These are phyloP conservation scores for Chrysoporthe cubensis DNA, from an alignment of 2,329 filamentous ascomycete species.

Conservation along the genomic window DNA sequence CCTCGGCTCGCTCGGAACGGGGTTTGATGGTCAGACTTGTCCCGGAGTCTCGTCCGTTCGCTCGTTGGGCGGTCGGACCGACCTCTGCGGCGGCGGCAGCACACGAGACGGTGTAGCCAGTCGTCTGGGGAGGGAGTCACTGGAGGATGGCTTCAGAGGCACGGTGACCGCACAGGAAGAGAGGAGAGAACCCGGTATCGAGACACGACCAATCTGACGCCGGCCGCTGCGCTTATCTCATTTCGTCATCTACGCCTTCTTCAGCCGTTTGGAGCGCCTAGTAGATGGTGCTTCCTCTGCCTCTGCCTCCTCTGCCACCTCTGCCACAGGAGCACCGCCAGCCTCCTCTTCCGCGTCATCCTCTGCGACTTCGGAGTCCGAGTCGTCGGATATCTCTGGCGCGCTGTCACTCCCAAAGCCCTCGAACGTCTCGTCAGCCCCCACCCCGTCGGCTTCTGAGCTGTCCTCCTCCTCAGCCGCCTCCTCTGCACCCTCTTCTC, in stretches of 20 bases:
- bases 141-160: background rate
- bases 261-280: constrained; percentile 15
- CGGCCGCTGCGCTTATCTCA: background rate
- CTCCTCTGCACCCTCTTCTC: constrained; percentile 32
- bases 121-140: no score
- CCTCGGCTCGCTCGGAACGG: background rate
- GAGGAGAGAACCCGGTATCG: background rate
- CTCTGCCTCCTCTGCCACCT: background rate
- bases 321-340: constrained; percentile 18
- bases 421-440: constrained; percentile 47
- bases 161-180: background rate
- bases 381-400: constrained; percentile 33
- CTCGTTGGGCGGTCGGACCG: background rate
- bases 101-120: background rate
- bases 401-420: constrained; percentile 53
- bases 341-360: constrained; percentile 29
- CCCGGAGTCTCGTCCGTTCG: background rate
- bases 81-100: background rate
- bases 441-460: constrained; percentile 28
- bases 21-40: background rate
- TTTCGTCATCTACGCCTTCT: constrained; percentile 9
- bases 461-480: constrained; percentile 37
- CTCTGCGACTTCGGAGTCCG: constrained; percentile 25
- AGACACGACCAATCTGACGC: background rate
- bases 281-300: constrained; percentile 3